phyloP scores from a whole-genome alignment of 768 basidiomycete species.

The Erythrobasidium yunnanense region DNA sequence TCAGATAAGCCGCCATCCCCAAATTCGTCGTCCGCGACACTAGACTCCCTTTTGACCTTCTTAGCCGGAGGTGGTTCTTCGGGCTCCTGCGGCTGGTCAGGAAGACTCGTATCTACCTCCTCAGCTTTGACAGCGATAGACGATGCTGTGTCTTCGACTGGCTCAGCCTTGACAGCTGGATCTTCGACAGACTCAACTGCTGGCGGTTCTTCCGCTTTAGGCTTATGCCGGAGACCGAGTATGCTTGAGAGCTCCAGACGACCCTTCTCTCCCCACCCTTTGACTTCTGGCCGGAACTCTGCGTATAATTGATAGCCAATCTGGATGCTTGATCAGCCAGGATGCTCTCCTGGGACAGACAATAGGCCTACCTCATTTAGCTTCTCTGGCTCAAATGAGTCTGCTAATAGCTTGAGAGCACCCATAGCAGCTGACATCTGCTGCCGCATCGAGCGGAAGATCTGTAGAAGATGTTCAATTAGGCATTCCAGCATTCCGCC shows the following conservation, averaged over 20 bases:
- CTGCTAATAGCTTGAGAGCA: constrained; percentile 42
- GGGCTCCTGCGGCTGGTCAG: too few species aligned
- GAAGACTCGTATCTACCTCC: too few species aligned
- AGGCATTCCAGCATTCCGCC: constrained; percentile 68
- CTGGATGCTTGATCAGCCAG: constrained; percentile 21
- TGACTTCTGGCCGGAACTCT: constrained; percentile 70
- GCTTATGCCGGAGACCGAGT: constrained; percentile 45
- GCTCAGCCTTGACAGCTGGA: background rate
- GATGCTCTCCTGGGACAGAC: background rate
- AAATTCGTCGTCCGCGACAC: background rate
- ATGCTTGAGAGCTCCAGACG: constrained; percentile 62
- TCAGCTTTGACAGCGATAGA: background rate
- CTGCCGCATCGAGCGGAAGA: background rate
- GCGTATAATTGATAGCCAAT: constrained; percentile 70
- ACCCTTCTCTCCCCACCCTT: constrained; percentile 73
- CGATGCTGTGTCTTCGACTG: background rate
- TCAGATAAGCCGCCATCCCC: constrained; percentile 21
- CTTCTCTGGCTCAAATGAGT: constrained; percentile 41
- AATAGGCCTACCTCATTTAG: constrained; percentile 37
- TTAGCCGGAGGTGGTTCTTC: background rate
- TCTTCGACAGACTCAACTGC: background rate
- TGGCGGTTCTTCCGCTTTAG: background rate
- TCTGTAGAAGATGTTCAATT: constrained; percentile 51
- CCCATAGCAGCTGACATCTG: constrained; percentile 30
- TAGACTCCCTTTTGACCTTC: background rate